phyloP scores from a whole-genome alignment of 352 stramenopile species.

The Phytophthora meadii region DNA sequence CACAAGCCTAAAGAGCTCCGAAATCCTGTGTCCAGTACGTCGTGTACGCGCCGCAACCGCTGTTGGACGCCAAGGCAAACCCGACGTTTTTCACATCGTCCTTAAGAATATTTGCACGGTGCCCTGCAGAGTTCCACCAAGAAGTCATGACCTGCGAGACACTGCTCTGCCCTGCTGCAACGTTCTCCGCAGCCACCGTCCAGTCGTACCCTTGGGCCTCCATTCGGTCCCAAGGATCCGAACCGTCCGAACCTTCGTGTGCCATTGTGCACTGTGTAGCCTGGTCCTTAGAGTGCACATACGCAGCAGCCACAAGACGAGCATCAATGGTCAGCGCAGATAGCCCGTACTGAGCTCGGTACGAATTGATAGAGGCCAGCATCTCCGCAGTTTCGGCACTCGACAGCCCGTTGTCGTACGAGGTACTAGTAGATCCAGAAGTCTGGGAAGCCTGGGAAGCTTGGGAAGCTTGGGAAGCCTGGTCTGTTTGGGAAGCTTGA shows the following conservation, averaged over 20 bases:
- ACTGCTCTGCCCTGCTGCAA: slow-evolving; percentile 51
- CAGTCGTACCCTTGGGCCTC: slow-evolving; percentile 47
- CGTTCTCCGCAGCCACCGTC: slow-evolving; percentile 52
- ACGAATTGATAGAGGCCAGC: slow-evolving; percentile 58
- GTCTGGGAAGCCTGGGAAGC: slow-evolving; percentile 16
- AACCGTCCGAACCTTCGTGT: slow-evolving; percentile 51
- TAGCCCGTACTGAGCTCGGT: slow-evolving; percentile 49
- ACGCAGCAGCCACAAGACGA: slow-evolving; percentile 44
- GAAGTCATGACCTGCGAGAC: slow-evolving; percentile 54
- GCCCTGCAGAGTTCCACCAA: slow-evolving; percentile 62
- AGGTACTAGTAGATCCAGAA: slow-evolving; percentile 11
- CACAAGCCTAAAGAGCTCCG: slow-evolving; percentile 20
- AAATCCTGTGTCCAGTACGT: slow-evolving; percentile 76
- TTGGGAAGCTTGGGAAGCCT: slow-evolving; percentile 10
- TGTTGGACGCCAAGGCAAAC: slow-evolving; percentile 38
- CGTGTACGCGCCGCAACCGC: slow-evolving; percentile 42
- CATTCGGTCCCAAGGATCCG: slow-evolving; percentile 47
- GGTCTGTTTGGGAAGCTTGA: slow-evolving; percentile 9
- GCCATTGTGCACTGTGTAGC: slow-evolving; percentile 51
- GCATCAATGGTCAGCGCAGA: slow-evolving; percentile 47
- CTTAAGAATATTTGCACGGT: slow-evolving; percentile 64
- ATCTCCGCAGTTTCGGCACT: slow-evolving; percentile 45
- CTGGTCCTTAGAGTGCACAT: slow-evolving; percentile 53
- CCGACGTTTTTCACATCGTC: slow-evolving; percentile 42
- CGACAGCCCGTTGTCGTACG: slow-evolving; percentile 47